A percentile compares a stretch with the other conserved stretches of the same genome.
Evolutionary conservation across 1,284 basidiomycete species (phyloP).

Genomic region (Ceratobasidium sp.): DNA sequence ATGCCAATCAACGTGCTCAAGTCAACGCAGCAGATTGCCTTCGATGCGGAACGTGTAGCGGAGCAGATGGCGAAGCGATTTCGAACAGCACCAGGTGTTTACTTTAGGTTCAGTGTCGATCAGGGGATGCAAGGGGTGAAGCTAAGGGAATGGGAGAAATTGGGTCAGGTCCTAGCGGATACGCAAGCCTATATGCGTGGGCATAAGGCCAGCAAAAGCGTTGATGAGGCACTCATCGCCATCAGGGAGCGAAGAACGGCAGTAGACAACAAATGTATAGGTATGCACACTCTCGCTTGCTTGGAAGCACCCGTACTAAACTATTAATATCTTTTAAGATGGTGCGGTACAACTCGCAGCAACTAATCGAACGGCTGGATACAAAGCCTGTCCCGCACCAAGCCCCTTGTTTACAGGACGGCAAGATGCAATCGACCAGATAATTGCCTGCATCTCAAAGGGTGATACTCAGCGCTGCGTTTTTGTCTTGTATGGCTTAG

Average conservation of each 20-base stretch:
- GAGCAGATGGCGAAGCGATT: background rate
- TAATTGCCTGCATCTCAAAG: background rate
- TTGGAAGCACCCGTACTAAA: too few relatives aligned
- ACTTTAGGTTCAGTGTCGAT: conserved; percentile 13
- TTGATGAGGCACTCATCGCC: background rate
- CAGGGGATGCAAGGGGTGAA: background rate
- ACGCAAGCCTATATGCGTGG: background rate
- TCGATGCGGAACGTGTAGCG: background rate
- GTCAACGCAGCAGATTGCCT: background rate
- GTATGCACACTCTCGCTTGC: too few relatives aligned
- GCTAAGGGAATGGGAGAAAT: background rate
- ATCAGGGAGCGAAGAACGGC: background rate
- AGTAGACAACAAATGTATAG: too few relatives aligned
- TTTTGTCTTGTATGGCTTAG: too few relatives aligned
- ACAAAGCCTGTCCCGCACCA: too few relatives aligned
- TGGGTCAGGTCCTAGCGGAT: background rate
- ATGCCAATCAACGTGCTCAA: background rate
- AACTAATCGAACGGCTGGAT: too few relatives aligned
- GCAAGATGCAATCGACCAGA: background rate
- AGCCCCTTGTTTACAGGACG: too few relatives aligned
- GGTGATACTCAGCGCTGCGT: background rate
- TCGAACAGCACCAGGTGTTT: background rate
- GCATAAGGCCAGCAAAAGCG: background rate
- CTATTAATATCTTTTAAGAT: too few relatives aligned
- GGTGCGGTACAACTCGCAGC: too few relatives aligned